Evolutionary conservation across 371 early-diverging fungal species (phyloP).

Genomic region (Globomyces sp.): DNA sequence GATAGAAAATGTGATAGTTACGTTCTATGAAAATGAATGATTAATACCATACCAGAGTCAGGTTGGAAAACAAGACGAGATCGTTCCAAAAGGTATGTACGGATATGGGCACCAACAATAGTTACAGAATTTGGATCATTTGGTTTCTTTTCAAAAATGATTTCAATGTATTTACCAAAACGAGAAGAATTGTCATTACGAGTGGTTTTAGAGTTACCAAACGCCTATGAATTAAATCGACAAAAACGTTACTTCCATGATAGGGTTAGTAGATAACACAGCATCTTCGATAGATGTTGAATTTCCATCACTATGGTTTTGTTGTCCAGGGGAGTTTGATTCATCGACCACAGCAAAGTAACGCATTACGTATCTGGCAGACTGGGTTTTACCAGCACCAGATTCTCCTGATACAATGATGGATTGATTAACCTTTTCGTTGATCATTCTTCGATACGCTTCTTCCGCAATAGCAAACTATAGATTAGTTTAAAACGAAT

Average conservation of each 20-base stretch:
- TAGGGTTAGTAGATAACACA: conserved; percentile 88
- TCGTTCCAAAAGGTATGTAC: conserved; percentile 97
- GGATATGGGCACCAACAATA: conserved; percentile 93
- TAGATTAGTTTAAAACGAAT: background rate
- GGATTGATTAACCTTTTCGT: conserved; percentile 91
- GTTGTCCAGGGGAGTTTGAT: conserved; percentile 43
- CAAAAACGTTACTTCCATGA: conserved; percentile 78
- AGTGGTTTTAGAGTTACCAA: conserved; percentile 99
- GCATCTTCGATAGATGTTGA: conserved; percentile 51
- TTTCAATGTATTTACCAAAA: conserved; percentile 98
- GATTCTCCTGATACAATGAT: conserved; percentile 99
- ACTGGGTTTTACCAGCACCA: conserved; percentile 94
- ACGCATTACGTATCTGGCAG: conserved; percentile 95
- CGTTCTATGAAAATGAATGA: conserved; percentile 58
- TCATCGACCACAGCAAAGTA: conserved; percentile 94
- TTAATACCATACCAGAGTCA: conserved; percentile 7
- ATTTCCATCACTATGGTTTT: conserved; percentile 16
- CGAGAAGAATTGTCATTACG: conserved; percentile 98
- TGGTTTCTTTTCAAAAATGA: conserved; percentile 50
- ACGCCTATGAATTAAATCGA: conserved; percentile 56
- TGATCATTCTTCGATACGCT: conserved; percentile 93
- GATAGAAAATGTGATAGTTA: conserved; percentile 99
- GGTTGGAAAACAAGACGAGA: conserved; percentile 97
- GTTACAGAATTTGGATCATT: conserved; percentile 60
- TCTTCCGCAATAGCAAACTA: conserved; percentile 96